Conservation (phyloP, 306 rosid species). For the Prosopis cineraria region DNA sequence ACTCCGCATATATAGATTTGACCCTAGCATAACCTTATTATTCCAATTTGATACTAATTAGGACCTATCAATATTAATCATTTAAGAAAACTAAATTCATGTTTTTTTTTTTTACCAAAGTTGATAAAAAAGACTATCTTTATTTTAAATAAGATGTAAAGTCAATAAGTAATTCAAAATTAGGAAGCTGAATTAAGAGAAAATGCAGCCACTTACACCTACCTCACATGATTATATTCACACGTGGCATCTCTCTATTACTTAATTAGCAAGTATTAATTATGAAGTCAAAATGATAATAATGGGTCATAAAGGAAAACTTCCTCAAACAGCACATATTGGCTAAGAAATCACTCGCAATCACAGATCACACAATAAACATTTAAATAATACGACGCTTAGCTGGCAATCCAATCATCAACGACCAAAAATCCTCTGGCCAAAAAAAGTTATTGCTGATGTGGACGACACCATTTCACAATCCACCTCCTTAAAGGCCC, state of each 20-base stretch:
- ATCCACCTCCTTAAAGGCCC: slow-evolving; percentile 57
- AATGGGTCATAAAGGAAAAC: neutral
- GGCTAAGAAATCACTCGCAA: slow-evolving; percentile 40
- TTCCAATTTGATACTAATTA: no score
- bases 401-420: slow-evolving; percentile 74
- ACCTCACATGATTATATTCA: slow-evolving; percentile 34
- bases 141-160: no score
- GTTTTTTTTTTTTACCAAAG: no score
- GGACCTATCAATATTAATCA: no score
- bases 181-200: slow-evolving; percentile 7
- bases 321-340: slow-evolving; percentile 49
- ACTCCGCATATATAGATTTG: no score
- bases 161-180: slow-evolving; percentile 15
- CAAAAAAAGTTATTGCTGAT: slow-evolving; percentile 34
- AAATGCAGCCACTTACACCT: slow-evolving; percentile 22
- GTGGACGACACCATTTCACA: slow-evolving; percentile 50
- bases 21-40: no score
- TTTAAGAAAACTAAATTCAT: no score
- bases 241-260: slow-evolving; percentile 45
- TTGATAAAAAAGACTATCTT: no score
- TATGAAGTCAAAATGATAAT: neutral
- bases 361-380: neutral
- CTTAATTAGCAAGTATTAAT: slow-evolving; percentile 28
- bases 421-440: slow-evolving; percentile 46
- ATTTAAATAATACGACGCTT: slow-evolving; percentile 47